Conservation (phyloP, 768 basidiomycete species). For the Serendipita sp. region DNA sequence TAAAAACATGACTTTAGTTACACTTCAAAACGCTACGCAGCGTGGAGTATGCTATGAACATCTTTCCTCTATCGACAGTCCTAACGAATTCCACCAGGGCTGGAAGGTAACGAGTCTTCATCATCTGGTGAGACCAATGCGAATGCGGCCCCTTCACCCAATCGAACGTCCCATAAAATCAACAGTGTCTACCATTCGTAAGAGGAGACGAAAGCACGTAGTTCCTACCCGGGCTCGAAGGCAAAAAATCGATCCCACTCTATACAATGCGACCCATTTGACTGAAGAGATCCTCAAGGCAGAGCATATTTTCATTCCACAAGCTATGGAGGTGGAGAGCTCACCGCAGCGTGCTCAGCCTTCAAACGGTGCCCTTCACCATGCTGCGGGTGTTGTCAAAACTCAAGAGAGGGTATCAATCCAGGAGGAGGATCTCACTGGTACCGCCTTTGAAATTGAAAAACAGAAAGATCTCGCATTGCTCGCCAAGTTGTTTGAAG, state of each 20-base stretch:
- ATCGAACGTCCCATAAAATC: constrained; percentile 22
- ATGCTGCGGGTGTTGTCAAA: background rate
- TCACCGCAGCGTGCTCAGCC: background rate
- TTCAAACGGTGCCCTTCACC: constrained; percentile 5
- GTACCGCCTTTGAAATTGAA: constrained; percentile 18
- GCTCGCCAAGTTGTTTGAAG: constrained; percentile 29
- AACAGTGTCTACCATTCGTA: constrained; percentile 10
- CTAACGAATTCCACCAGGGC: constrained; percentile 19
- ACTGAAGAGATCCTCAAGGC: constrained; percentile 51
- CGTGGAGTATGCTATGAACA: constrained; percentile 18
- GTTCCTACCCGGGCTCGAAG: constrained; percentile 40
- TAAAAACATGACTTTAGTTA: constrained; percentile 47
- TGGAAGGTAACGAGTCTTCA: constrained; percentile 60
- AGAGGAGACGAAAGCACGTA: constrained; percentile 10
- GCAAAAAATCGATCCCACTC: constrained; percentile 53
- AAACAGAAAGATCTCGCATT: constrained; percentile 29
- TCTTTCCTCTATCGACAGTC: background rate
- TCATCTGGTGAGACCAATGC: constrained; percentile 45
- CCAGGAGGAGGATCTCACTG: background rate
- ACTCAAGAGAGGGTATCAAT: background rate
- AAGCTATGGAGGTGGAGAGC: background rate
- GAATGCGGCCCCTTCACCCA: constrained; percentile 54
- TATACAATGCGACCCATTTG: constrained; percentile 53
- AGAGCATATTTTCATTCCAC: constrained; percentile 8
- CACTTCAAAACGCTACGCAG: constrained; percentile 34